Evolutionary conservation across 2,329 filamentous ascomycete species (phyloP), one percentile per base, ranked within the genome.

Genomic region (Pleoardoris graminearum): DNA sequence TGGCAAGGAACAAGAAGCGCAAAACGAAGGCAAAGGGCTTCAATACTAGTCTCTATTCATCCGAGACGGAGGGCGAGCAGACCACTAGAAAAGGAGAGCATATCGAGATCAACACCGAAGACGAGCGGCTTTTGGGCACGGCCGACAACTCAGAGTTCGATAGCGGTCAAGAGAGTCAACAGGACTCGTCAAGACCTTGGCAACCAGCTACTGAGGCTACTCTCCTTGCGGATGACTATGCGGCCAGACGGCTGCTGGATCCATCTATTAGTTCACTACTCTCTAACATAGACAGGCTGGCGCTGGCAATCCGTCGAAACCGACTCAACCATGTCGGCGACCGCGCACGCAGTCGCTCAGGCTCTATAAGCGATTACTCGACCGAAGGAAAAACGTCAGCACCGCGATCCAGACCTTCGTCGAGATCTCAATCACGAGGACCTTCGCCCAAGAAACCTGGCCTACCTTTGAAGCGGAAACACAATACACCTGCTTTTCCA

Each of bases 181-280:
- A 32, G 59, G 50, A 45, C 54, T 55, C 12, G 57, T 53, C n/a
- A 55, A 54, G 29, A 58, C 54, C 55, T n/a, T 21, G 27, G 6
- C 42, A 55, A 4, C 37, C 30, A 14, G 41, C 53, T 16, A n/a
- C 45, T 7, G 63, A 55, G 33, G 84, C 88, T 0, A 77, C 80
- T 2, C 73, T 90, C 4, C 81, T 88, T 7, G 81, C 84, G 1
- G 87, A 96, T 61, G 91, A 96, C 59, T 85, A 88, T 1, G 69
- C 79, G 42, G 89, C 90, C 0, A 77, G 81, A 53, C 69, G 73
- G 1, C 76, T 95, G 4, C 76, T 96, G 14, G 80, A 81, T 0
- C 90, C 91, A 0, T 80, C 84, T 0, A 80, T 89, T 10, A 80
- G 86, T n/a, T 86, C 90, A 59, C 81, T 92, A 14, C 77, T 96